Percentiles rank a stretch among this genome's conserved stretches.
These are phyloP conservation scores for Pilaira anomala DNA, from an alignment of 192 early-diverging fungal genomes.

Conservation along the genomic window DNA sequence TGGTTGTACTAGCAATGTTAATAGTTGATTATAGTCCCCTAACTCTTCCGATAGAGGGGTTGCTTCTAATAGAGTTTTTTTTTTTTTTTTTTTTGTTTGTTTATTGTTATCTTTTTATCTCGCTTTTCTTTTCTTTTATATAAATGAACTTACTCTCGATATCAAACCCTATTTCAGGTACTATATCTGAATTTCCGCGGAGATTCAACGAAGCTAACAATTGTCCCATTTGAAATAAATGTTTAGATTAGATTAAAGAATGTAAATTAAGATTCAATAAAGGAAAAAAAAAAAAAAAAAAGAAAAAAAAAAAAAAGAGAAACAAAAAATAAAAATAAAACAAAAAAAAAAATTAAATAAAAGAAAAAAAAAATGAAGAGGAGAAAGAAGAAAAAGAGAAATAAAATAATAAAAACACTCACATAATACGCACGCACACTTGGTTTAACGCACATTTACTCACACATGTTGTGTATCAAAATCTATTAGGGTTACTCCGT, in stretches of 20 bases:
- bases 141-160: slow-evolving; percentile 49
- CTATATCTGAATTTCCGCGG: slow-evolving; percentile 21
- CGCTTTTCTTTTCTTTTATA: neutral
- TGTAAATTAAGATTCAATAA: too few relatives aligned
- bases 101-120: neutral
- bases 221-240: slow-evolving; percentile 32
- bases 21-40: slow-evolving; percentile 51
- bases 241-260: neutral
- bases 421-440: too few relatives aligned
- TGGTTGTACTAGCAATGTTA: slow-evolving; percentile 45
- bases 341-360: neutral
- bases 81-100: slow-evolving; percentile 5
- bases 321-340: slow-evolving; percentile 2
- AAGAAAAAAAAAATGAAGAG: slow-evolving; percentile 2
- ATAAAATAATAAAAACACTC: too few relatives aligned
- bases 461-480: too few relatives aligned
- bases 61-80: slow-evolving; percentile 28
- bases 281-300: slow-evolving; percentile 3
- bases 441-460: too few relatives aligned
- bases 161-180: slow-evolving; percentile 46
- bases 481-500: too few relatives aligned
- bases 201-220: slow-evolving; percentile 40
- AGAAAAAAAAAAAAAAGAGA: slow-evolving; percentile 8
- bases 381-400: neutral
- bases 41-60: slow-evolving; percentile 62